Percentiles rank a stretch among this genome's conserved stretches.
Evolutionary conservation across 2,329 filamentous ascomycete species (phyloP).

Genomic region (Beauveria scarabaeidicola): DNA sequence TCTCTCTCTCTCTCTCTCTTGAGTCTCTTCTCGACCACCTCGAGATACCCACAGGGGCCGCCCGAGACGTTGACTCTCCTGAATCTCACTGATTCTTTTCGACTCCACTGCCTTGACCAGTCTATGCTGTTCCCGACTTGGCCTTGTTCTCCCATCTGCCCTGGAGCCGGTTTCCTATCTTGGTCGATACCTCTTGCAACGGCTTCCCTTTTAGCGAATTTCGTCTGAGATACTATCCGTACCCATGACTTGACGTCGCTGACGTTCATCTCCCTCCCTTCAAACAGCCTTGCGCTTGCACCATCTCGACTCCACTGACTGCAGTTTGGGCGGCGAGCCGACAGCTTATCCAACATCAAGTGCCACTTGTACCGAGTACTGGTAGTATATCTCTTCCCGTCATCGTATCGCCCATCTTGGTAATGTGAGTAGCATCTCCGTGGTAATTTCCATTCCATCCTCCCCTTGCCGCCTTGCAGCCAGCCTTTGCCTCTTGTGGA

Average conservation of each 20-base stretch:
- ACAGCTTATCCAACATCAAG: background rate
- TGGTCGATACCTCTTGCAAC: background rate
- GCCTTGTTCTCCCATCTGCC: conserved; percentile 5
- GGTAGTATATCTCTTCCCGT: background rate
- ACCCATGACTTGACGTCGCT: background rate
- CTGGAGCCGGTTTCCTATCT: conserved; percentile 4
- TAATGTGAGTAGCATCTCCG: conserved; percentile 10
- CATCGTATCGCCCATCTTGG: background rate
- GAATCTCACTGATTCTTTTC: background rate
- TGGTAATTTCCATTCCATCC: conserved; percentile 12
- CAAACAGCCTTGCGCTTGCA: conserved; percentile 8
- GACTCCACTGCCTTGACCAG: conserved; percentile 9
- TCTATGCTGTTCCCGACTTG: conserved; percentile 11
- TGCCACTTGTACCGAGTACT: background rate
- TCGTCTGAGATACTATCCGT: background rate
- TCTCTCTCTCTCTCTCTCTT: too few species aligned
- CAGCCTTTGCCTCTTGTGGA: conserved; percentile 3
- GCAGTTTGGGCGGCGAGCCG: background rate
- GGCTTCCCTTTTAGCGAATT: background rate
- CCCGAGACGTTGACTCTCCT: conserved; percentile 12
- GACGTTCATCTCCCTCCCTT: conserved; percentile 14
- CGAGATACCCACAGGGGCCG: conserved; percentile 1
- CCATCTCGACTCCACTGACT: conserved; percentile 9
- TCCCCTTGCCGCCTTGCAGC: conserved; percentile 10
- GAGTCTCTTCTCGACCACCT: conserved; percentile 1